Conservation (phyloP, 331 rosid genomes). For the Rhamnella rubrinervis region DNA sequence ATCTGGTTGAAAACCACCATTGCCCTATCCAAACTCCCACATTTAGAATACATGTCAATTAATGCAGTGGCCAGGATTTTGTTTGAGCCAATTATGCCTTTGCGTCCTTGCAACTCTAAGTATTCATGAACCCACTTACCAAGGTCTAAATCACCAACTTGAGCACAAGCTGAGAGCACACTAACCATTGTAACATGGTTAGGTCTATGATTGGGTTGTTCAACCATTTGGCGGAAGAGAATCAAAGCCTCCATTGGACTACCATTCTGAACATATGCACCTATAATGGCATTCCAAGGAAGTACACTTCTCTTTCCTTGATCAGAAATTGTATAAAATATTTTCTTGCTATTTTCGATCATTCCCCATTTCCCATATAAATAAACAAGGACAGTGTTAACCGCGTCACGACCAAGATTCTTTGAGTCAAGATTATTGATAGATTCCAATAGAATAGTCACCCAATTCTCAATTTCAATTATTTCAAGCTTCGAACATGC, state of each 20-base stretch:
- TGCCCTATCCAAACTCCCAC: conserved; percentile 57
- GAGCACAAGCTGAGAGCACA: conserved; percentile 69
- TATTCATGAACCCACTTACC: conserved; percentile 54
- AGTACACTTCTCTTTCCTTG: conserved; percentile 38
- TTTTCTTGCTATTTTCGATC: conserved; percentile 44
- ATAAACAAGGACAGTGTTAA: conserved; percentile 40
- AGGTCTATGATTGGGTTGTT: conserved; percentile 32
- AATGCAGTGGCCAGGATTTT: conserved; percentile 59
- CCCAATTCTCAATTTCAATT: conserved; percentile 48
- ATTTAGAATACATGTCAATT: conserved; percentile 63
- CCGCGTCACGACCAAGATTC: conserved; percentile 27
- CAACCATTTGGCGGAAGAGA: conserved; percentile 48
- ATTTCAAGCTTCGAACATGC: conserved; percentile 59
- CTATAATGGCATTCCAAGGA: conserved; percentile 62
- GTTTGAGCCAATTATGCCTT: conserved; percentile 42
- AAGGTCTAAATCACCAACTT: conserved; percentile 56
- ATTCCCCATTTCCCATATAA: conserved; percentile 54
- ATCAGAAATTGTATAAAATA: conserved; percentile 38
- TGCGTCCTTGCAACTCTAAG: conserved; percentile 41
- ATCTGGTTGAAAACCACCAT: conserved; percentile 55
- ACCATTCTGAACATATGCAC: conserved; percentile 57
- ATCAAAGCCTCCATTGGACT: conserved; percentile 43
- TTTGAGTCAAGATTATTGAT: conserved; percentile 3
- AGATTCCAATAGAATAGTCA: conserved; percentile 21
- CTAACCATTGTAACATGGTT: conserved; percentile 64